Evolutionary conservation across 495 filamentous ascomycete species (phyloP).

Genomic region (Tuber indicum): DNA sequence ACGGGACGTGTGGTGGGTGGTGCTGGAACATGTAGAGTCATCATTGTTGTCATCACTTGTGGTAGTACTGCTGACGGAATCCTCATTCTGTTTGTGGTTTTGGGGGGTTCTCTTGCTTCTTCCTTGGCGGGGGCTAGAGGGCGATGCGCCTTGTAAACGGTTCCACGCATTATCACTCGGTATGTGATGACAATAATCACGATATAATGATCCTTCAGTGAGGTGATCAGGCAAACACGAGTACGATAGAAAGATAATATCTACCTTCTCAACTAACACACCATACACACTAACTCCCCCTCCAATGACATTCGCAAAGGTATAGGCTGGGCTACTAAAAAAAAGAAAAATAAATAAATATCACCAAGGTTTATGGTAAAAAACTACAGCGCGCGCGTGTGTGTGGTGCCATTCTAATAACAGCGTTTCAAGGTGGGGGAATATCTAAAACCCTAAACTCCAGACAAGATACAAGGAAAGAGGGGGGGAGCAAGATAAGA

Average conservation of each 20-base stretch:
- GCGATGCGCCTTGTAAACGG: not conserved
- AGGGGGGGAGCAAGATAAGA: not conserved
- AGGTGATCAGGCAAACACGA: not conserved
- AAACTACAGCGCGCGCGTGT: not conserved
- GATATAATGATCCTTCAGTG: not conserved
- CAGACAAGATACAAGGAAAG: constrained; percentile 2
- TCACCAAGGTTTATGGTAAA: not conserved
- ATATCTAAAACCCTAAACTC: not conserved
- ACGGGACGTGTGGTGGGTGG: too few relatives aligned
- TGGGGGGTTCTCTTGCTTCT: not conserved
- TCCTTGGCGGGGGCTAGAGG: not conserved
- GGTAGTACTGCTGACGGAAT: not conserved
- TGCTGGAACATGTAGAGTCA: too few relatives aligned
- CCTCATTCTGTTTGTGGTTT: not conserved
- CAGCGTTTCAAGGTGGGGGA: not conserved
- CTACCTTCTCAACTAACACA: not conserved
- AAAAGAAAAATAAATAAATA: not conserved
- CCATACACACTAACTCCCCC: not conserved
- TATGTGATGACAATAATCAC: not conserved
- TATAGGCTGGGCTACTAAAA: not conserved
- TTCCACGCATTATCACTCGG: not conserved
- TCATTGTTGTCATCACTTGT: not conserved
- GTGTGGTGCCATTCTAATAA: not conserved
- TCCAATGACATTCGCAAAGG: not conserved
- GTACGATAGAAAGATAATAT: not conserved